Conservation (phyloP, 2,329 filamentous ascomycete species). For the Epichloe sibirici region DNA sequence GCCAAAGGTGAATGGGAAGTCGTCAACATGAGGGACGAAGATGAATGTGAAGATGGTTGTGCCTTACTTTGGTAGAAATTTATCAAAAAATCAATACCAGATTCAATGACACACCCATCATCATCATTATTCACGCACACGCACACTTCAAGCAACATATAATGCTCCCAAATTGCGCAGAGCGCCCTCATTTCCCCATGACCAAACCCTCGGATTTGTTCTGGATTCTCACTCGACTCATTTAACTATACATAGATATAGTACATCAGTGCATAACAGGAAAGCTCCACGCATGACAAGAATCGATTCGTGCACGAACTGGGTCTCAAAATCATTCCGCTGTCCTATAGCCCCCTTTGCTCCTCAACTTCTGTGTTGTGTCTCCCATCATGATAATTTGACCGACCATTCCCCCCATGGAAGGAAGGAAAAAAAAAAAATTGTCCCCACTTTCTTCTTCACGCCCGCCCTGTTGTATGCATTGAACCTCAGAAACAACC, state of each 20-base stretch:
- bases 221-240: background rate
- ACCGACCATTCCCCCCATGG: background rate
- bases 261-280: constrained; percentile 4
- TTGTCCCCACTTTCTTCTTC: background rate
- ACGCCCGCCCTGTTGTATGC: background rate
- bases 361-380: background rate
- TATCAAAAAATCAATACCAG: no score
- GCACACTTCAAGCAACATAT: no score
- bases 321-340: background rate
- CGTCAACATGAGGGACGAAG: background rate
- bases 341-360: background rate
- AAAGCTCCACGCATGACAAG: background rate
- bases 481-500: background rate
- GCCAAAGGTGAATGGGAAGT: background rate
- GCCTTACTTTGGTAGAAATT: no score
- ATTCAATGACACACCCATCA: no score
- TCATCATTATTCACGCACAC: no score
- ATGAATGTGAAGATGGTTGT: no score
- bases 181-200: no score
- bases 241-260: constrained; percentile 4
- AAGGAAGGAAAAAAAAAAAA: background rate
- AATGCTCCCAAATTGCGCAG: no score
- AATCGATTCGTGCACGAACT: background rate
- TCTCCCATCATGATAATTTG: background rate
- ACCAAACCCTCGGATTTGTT: background rate